A percentile compares a stretch with the other conserved stretches of the same genome.
Evolutionary conservation across 2,329 filamentous ascomycete species (phyloP).

Genomic region (Sarocladiaceae sp.): DNA sequence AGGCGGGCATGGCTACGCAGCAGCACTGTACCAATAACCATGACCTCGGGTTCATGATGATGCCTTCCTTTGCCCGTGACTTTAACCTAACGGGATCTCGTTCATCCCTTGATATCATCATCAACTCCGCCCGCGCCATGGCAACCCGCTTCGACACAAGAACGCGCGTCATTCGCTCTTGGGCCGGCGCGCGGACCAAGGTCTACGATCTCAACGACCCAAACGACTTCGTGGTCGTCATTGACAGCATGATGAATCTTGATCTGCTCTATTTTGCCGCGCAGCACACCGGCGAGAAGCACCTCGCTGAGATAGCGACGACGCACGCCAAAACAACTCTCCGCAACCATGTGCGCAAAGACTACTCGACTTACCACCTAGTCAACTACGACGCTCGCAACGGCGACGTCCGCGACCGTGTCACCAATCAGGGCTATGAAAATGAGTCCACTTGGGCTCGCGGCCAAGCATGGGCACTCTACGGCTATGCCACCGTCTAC

Average conservation of each 20-base stretch:
- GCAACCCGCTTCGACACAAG: conserved; percentile 35
- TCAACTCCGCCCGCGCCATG: too few relatives aligned
- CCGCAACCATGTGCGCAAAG: conserved; percentile 34
- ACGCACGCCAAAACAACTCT: conserved; percentile 37
- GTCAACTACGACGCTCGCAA: conserved; percentile 42
- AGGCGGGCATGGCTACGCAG: too few relatives aligned
- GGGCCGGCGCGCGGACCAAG: conserved; percentile 34
- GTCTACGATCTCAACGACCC: conserved; percentile 25
- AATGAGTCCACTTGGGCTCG: conserved; percentile 46
- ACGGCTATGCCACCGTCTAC: conserved; percentile 46
- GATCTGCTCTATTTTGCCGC: conserved; percentile 33
- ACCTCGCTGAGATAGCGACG: conserved; percentile 24
- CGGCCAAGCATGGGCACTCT: conserved; percentile 48
- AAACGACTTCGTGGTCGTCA: conserved; percentile 35
- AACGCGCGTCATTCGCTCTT: conserved; percentile 44
- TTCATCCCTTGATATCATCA: too few relatives aligned
- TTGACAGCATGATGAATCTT: conserved; percentile 38
- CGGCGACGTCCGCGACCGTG: conserved; percentile 36
- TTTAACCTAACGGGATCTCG: too few relatives aligned
- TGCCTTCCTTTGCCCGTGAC: too few relatives aligned
- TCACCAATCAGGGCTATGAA: conserved; percentile 44
- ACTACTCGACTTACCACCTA: conserved; percentile 42
- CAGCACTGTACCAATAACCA: too few relatives aligned
- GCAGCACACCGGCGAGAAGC: conserved; percentile 22
- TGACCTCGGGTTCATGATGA: too few relatives aligned